These are phyloP conservation scores for Voacanga thouarsii DNA, from an alignment of 257 asterid species.

Conservation along the genomic window DNA sequence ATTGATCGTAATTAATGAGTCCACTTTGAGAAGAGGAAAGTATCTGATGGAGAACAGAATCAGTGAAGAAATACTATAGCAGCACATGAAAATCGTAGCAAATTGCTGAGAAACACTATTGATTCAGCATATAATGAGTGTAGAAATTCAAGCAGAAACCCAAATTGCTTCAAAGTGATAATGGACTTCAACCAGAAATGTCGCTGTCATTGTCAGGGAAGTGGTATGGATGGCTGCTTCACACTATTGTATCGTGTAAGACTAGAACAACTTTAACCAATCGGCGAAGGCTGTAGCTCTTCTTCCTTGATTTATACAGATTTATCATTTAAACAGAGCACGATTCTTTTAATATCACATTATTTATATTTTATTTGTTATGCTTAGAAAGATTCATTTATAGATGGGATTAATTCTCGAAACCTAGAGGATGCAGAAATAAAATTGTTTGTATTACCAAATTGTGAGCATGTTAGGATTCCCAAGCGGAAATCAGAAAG, in stretches of 20 bases:
- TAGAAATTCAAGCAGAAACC: background rate
- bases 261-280: background rate
- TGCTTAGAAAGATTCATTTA: too few relatives aligned
- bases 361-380: too few relatives aligned
- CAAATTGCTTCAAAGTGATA: background rate
- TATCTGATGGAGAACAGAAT: background rate
- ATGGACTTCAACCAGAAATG: conserved; percentile 1
- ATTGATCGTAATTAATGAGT: background rate
- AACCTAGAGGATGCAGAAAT: too few relatives aligned
- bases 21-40: background rate
- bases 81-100: background rate
- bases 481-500: too few relatives aligned
- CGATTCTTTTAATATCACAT: too few relatives aligned
- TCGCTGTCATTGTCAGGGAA: background rate
- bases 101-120: background rate
- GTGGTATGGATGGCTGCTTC: background rate
- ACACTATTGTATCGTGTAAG: background rate
- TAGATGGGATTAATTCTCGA: too few relatives aligned
- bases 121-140: background rate
- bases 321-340: too few relatives aligned
- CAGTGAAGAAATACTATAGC: background rate
- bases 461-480: too few relatives aligned
- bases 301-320: too few relatives aligned
- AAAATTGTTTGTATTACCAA: too few relatives aligned
- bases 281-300: background rate